Evolutionary conservation across 2,329 filamentous ascomycete species (phyloP).

Genomic region (Aspergillus candidus): DNA sequence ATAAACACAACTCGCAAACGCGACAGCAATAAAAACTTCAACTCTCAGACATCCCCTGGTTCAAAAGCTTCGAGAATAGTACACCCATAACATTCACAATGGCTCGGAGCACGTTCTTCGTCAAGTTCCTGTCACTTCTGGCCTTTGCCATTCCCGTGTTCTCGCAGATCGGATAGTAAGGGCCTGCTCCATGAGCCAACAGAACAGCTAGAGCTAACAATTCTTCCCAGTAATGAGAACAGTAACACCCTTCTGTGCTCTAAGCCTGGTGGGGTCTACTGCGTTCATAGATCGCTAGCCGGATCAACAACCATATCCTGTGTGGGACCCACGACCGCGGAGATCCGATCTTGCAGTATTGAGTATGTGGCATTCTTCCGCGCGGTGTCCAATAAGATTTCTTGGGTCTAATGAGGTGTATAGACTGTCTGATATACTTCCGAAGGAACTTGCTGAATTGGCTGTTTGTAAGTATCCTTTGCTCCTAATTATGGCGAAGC

Average conservation of each 20-base stretch:
- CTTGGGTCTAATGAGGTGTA: neutral
- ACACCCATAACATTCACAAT: no score
- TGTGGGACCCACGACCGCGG: slow-evolving; percentile 2
- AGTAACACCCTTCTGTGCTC: slow-evolving; percentile 18
- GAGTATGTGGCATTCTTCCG: slow-evolving; percentile 8
- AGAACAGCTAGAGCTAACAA: neutral
- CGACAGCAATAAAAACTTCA: no score
- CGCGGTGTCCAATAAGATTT: neutral
- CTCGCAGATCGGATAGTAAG: slow-evolving; percentile 11
- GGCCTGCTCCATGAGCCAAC: neutral
- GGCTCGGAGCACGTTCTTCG: no score
- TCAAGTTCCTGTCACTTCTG: no score
- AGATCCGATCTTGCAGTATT: slow-evolving; percentile 15
- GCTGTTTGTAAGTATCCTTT: slow-evolving; percentile 14
- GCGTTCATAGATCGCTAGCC: slow-evolving; percentile 12
- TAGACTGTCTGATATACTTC: slow-evolving; percentile 14
- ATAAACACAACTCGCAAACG: no score
- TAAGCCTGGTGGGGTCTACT: slow-evolving; percentile 13
- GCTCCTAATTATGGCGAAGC: no score
- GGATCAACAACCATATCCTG: slow-evolving; percentile 14
- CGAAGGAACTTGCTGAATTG: slow-evolving; percentile 6
- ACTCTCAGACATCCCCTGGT: no score
- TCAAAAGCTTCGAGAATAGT: no score
- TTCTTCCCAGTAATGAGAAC: slow-evolving; percentile 7
- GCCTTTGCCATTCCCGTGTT: no score